phyloP scores from a whole-genome alignment of 768 basidiomycete genomes.

The Chlorophyllum brunneum region DNA sequence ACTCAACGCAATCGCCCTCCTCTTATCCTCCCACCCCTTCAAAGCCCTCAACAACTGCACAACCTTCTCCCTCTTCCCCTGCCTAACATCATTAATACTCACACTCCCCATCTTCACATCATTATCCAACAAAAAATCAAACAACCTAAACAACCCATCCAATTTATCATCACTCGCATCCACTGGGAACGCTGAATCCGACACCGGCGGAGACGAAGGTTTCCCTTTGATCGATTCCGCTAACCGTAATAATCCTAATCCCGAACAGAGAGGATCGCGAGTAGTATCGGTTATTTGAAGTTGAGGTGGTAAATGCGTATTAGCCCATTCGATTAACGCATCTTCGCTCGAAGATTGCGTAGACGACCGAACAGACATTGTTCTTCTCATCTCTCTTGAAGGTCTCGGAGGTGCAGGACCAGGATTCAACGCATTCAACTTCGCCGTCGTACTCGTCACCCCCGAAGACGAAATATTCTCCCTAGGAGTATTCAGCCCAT shows the following conservation, averaged over 20 bases:
- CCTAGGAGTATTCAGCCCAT: constrained; percentile 16
- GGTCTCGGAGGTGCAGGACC: constrained; percentile 57
- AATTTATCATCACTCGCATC: constrained; percentile 72
- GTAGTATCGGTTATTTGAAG: constrained; percentile 50
- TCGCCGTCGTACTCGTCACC: constrained; percentile 16
- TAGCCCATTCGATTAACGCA: constrained; percentile 84
- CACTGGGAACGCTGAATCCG: constrained; percentile 74
- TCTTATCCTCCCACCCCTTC: constrained; percentile 78
- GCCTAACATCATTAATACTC: constrained; percentile 89
- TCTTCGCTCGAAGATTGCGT: constrained; percentile 31
- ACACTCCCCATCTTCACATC: constrained; percentile 90
- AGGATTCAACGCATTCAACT: background rate
- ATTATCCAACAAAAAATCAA: constrained; percentile 90
- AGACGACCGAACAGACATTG: constrained; percentile 28
- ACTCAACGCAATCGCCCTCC: constrained; percentile 49
- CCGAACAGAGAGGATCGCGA: constrained; percentile 46
- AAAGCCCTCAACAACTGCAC: constrained; percentile 73
- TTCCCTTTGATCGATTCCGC: constrained; percentile 77
- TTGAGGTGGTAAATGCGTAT: constrained; percentile 67
- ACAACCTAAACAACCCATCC: constrained; percentile 82
- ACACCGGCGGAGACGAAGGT: constrained; percentile 64
- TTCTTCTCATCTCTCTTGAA: constrained; percentile 56
- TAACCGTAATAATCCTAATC: constrained; percentile 78
- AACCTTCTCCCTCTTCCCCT: constrained; percentile 79
- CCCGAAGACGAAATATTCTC: background rate